Percentiles rank a stretch among this genome's conserved stretches.
phyloP scores from a whole-genome alignment of 805 yeast species.

The Kuraishia molischiana region DNA sequence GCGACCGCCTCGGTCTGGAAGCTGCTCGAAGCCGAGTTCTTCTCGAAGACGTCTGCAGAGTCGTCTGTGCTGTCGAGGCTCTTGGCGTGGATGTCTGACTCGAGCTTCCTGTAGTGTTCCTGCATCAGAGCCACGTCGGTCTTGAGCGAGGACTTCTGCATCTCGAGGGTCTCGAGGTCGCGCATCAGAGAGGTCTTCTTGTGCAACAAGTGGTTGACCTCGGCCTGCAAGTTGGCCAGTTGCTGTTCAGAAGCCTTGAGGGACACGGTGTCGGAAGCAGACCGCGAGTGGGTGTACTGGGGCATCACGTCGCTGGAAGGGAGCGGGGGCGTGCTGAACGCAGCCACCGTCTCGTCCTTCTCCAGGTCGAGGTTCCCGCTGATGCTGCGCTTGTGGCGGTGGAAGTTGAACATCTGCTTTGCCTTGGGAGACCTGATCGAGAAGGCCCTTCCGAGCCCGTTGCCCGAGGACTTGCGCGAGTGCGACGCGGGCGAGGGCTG shows the following conservation, averaged over 20 bases:
- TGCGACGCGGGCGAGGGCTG: background rate
- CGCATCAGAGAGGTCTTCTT: background rate
- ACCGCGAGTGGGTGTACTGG: background rate
- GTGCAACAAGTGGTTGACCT: background rate
- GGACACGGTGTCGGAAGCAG: background rate
- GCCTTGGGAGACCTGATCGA: constrained; percentile 12
- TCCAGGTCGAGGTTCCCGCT: constrained; percentile 6
- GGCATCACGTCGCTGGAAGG: background rate
- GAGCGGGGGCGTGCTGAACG: background rate
- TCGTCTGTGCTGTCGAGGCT: background rate
- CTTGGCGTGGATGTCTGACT: background rate
- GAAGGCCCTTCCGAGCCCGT: constrained; percentile 12
- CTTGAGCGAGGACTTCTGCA: background rate
- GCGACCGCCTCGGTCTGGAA: background rate
- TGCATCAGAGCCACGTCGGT: background rate
- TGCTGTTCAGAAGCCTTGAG: background rate
- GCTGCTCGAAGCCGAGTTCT: background rate
- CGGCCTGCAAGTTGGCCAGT: constrained; percentile 1
- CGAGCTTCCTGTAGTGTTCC: background rate
- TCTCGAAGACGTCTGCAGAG: background rate
- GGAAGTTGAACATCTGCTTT: constrained; percentile 9
- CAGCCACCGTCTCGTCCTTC: background rate
- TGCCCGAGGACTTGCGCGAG: background rate
- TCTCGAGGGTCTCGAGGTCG: constrained; percentile 1
- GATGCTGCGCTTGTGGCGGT: constrained; percentile 17